These are phyloP conservation scores for Penicillium hesseltinei DNA, from an alignment of 2,329 filamentous ascomycete genomes.

Conservation along the genomic window DNA sequence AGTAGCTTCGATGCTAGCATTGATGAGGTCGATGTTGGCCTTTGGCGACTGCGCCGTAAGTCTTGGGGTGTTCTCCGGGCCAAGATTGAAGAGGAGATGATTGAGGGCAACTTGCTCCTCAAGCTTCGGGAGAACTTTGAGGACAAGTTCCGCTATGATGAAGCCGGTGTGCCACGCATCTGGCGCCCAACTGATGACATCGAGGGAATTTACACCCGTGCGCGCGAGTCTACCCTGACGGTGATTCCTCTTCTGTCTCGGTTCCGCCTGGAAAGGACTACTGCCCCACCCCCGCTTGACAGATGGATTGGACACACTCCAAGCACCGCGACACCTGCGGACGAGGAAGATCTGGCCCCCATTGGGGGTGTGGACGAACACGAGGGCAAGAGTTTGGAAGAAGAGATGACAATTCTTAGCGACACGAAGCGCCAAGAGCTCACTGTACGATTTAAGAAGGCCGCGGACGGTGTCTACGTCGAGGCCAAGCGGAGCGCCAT, in stretches of 20 bases:
- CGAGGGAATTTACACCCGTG: conserved; percentile 88
- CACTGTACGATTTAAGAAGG: conserved; percentile 95
- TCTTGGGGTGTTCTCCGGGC: conserved; percentile 88
- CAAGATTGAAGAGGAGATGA: conserved; percentile 94
- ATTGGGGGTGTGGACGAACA: conserved; percentile 95
- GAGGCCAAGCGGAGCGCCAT: conserved; percentile 97
- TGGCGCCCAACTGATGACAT: conserved; percentile 98
- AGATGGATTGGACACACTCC: conserved; percentile 80
- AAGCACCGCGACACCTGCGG: conserved; percentile 68
- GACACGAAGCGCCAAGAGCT: conserved; percentile 89
- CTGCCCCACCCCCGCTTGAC: conserved; percentile 74
- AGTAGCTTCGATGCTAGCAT: conserved; percentile 90
- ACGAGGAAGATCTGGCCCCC: conserved; percentile 83
- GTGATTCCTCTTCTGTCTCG: conserved; percentile 85
- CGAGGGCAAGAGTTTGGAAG: conserved; percentile 88
- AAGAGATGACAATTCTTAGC: conserved; percentile 92
- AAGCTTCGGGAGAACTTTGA: conserved; percentile 98
- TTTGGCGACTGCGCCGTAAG: conserved; percentile 90
- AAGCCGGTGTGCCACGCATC: conserved; percentile 88
- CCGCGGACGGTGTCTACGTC: conserved; percentile 94
- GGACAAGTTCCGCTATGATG: conserved; percentile 98
- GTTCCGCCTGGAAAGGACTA: conserved; percentile 75
- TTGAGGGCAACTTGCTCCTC: conserved; percentile 92
- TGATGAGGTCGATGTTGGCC: conserved; percentile 85
- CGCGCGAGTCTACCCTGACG: conserved; percentile 85